phyloP scores from a whole-genome alignment of 2,329 filamentous ascomycete genomes.

The Chlorencoelia australis region DNA sequence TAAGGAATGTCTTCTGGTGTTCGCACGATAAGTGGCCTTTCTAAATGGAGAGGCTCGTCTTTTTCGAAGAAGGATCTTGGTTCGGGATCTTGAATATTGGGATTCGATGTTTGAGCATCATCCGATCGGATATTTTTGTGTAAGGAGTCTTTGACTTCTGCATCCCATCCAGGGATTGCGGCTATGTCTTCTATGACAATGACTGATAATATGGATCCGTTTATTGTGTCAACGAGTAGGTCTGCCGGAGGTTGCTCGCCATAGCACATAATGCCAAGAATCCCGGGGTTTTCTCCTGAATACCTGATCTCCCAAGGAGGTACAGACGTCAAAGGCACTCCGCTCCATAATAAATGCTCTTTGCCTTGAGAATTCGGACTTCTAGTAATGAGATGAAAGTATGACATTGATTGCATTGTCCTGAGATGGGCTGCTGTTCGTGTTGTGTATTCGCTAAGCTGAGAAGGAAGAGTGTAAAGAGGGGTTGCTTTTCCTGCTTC shows the following conservation, averaged over 20 bases:
- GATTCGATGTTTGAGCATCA: neutral
- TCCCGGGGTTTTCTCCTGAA: slow-evolving; percentile 36
- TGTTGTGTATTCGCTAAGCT: slow-evolving; percentile 42
- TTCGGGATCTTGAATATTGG: slow-evolving; percentile 8
- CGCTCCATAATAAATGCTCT: slow-evolving; percentile 37
- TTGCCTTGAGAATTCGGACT: too few relatives aligned
- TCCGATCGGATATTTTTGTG: neutral
- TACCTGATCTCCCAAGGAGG: slow-evolving; percentile 56
- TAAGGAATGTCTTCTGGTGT: slow-evolving; percentile 50
- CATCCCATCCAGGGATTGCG: slow-evolving; percentile 35
- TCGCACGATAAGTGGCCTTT: slow-evolving; percentile 25
- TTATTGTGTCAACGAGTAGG: slow-evolving; percentile 53
- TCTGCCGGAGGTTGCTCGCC: slow-evolving; percentile 50
- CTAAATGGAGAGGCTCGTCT: slow-evolving; percentile 2
- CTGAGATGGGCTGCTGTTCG: slow-evolving; percentile 57
- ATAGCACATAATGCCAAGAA: slow-evolving; percentile 59
- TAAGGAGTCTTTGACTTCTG: neutral
- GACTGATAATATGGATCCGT: slow-evolving; percentile 60
- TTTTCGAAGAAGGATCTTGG: slow-evolving; percentile 6
- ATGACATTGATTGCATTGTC: slow-evolving; percentile 70
- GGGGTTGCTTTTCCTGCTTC: slow-evolving; percentile 31
- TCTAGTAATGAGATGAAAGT: slow-evolving; percentile 49
- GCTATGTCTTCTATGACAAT: slow-evolving; percentile 45
- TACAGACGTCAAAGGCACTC: slow-evolving; percentile 43
- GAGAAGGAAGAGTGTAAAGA: slow-evolving; percentile 48